Evolutionary conservation across 73 alveolate species (phyloP).

Genomic region (Paramecium sexaurelia): DNA sequence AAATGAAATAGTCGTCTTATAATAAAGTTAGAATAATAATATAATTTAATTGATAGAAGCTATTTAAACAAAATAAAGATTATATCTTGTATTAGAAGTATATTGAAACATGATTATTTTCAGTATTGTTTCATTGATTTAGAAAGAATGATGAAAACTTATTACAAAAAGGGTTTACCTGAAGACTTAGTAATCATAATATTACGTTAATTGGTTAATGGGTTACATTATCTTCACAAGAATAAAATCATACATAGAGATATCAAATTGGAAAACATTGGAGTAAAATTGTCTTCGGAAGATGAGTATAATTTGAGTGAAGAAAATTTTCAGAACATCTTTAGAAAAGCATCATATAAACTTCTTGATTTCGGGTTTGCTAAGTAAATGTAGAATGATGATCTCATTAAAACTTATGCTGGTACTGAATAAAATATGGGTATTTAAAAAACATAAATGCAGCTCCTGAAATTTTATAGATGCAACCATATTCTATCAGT

Average conservation of each 20-base stretch:
- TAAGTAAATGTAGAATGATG: neutral
- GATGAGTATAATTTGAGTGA: neutral
- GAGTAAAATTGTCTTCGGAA: neutral
- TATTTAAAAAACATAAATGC: neutral
- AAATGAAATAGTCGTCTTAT: neutral
- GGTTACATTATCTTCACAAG: neutral
- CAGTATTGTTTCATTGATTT: neutral
- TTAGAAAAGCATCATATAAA: neutral
- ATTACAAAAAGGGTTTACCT: neutral
- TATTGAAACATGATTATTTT: slow-evolving; percentile 80
- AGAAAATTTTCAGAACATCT: neutral
- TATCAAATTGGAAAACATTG: neutral
- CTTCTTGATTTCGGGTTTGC: slow-evolving; percentile 6
- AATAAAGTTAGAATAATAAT: neutral
- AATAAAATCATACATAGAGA: slow-evolving; percentile 33
- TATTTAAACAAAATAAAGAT: neutral
- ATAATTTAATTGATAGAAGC: neutral
- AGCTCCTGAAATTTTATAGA: slow-evolving; percentile 25
- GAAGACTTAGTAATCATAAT: neutral
- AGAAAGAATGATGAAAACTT: neutral
- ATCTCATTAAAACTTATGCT: neutral
- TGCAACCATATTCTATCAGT: neutral
- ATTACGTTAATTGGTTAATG: neutral
- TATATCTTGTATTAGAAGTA: neutral
- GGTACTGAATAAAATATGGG: slow-evolving; percentile 31